Evolutionary conservation across 1,284 basidiomycete genomes (phyloP).

Genomic region (Apiotrichum akiyoshidainum): DNA sequence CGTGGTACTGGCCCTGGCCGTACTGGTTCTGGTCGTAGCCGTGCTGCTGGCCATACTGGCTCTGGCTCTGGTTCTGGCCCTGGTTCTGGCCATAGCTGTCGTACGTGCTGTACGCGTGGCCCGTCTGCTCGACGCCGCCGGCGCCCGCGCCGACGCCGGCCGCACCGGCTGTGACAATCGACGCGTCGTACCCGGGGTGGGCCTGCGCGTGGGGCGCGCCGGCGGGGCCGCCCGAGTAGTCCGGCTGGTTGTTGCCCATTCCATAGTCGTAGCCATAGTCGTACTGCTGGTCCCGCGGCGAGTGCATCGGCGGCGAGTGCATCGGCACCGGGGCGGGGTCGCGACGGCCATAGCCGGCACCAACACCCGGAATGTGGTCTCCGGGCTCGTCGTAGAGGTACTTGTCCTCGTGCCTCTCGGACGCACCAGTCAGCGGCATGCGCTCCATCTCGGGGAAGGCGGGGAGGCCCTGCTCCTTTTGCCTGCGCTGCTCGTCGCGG

Average conservation of each 20-base stretch:
- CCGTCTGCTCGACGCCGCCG: slow-evolving; percentile 33
- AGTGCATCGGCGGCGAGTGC: neutral
- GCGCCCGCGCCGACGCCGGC: slow-evolving; percentile 26
- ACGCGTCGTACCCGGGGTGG: slow-evolving; percentile 12
- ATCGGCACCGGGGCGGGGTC: neutral
- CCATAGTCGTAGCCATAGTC: slow-evolving; percentile 13
- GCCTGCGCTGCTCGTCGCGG: slow-evolving; percentile 36
- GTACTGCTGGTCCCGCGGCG: neutral
- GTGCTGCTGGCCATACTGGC: too few relatives aligned
- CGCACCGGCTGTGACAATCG: slow-evolving; percentile 6
- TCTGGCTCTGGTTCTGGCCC: too few relatives aligned
- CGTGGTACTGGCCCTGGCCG: too few relatives aligned
- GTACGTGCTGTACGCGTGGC: slow-evolving; percentile 12
- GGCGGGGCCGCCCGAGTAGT: too few relatives aligned
- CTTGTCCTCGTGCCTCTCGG: slow-evolving; percentile 35
- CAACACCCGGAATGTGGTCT: slow-evolving; percentile 26
- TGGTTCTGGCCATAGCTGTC: neutral
- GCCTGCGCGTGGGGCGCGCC: neutral
- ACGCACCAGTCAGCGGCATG: slow-evolving; percentile 26
- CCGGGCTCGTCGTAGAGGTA: slow-evolving; percentile 35
- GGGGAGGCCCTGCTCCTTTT: slow-evolving; percentile 41
- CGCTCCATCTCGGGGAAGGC: slow-evolving; percentile 37
- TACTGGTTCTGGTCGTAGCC: too few relatives aligned
- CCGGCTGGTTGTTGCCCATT: neutral
- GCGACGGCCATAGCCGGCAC: slow-evolving; percentile 30